Conservation (phyloP, 768 basidiomycete species). For the Pleurotus tuoliensis region DNA sequence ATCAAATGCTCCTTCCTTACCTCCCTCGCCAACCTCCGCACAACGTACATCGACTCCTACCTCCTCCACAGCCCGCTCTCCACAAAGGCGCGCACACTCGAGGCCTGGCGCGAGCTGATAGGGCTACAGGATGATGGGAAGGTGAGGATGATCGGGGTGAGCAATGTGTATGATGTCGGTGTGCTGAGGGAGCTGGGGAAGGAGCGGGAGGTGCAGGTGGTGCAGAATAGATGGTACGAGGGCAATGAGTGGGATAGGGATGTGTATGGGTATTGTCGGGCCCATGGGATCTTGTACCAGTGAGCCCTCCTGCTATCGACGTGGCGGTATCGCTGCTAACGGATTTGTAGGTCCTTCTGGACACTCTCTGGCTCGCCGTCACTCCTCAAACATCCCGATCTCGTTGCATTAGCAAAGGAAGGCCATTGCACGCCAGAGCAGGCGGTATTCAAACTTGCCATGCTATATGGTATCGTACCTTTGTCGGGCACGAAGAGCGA, state of each 20-base stretch:
- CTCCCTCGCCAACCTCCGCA: conserved; percentile 67
- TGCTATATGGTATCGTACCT: conserved; percentile 63
- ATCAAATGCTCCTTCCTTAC: conserved; percentile 55
- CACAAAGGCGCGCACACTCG: conserved; percentile 53
- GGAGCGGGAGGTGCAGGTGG: conserved; percentile 60
- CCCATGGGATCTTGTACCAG: conserved; percentile 71
- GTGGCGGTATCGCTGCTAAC: neutral
- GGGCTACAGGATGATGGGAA: conserved; percentile 61
- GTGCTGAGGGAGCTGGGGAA: conserved; percentile 50
- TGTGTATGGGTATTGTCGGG: conserved; percentile 61
- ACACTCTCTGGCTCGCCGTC: conserved; percentile 75
- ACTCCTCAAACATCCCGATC: conserved; percentile 46
- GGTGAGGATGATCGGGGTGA: conserved; percentile 65
- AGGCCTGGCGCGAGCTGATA: conserved; percentile 66
- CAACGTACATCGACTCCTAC: conserved; percentile 74
- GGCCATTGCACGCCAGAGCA: conserved; percentile 60
- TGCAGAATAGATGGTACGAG: conserved; percentile 86
- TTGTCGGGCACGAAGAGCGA: conserved; percentile 72
- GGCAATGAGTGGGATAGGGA: conserved; percentile 72
- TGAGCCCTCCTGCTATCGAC: conserved; percentile 24
- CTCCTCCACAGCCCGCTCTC: conserved; percentile 74
- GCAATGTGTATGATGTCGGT: conserved; percentile 68
- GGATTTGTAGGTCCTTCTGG: conserved; percentile 75
- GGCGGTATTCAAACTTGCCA: conserved; percentile 64
- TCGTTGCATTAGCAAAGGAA: conserved; percentile 40